Base-by-base conservation (phyloP, 768 basidiomycete genomes). In the Boletellus sp. region DNA sequence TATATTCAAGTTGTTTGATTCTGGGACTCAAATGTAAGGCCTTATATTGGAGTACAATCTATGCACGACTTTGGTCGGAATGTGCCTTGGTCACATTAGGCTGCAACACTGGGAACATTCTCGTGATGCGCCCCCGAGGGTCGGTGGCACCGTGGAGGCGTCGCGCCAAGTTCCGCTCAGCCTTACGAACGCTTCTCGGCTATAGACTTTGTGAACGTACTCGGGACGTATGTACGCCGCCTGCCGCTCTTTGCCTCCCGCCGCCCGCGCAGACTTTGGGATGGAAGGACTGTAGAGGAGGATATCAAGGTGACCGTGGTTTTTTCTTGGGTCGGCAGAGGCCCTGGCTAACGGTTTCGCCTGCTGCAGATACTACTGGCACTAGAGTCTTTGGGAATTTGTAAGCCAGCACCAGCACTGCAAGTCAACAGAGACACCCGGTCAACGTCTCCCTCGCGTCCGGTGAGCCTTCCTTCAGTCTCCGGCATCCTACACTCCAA, bases 201-300 rank as follows among this genome's bases (percentile, higher is more conserved):
- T 52, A 38, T 20, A 13, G 24, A 45, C n/a, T 13, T 23, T 17
- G n/a, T n/a, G 35, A 45, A 45, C 34, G 34, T 45, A 26, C 35
- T 33, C 32, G 32, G 41, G 28, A 35, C n/a, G n/a, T 12, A 31
- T 23, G 34, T 36, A 34, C 15, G 20, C n/a, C 12, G 10, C 16
- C 16, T 17, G 26, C 22, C 17, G 40, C 33, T 51, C 37, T 55
- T 58, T 37, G 50, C 48, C 39, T 52, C 51, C 43, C 16, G n/a
- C 52, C 10, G 6, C n/a, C 13, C 20, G 23, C 35, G 16, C 47
- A 45, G 24, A 16, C 36, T 36, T 32, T 47, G 48, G 9, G 28
- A 58, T 61, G 56, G 34, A 17, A 43, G 22, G 28, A 13, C 31
- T 38, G 49, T 61, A 55, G 44, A 17, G 31, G 8, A 47, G 47